A percentile compares a stretch with the other conserved stretches of the same genome.
Evolutionary conservation across 2,329 filamentous ascomycete species (phyloP).

Genomic region (Fusarium sp.): DNA sequence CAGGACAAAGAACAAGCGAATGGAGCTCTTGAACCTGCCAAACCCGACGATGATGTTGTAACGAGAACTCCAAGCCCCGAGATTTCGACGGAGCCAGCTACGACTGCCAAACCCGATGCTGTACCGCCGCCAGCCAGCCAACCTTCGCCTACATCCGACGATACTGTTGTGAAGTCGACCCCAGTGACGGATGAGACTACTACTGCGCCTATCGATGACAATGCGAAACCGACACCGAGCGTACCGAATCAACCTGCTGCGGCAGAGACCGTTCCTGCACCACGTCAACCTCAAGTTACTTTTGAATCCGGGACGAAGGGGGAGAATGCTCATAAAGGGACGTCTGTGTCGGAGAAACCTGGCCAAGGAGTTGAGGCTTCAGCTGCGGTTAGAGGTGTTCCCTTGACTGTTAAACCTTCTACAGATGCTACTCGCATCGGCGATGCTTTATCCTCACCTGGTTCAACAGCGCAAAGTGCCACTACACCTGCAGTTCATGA

Average conservation of each 20-base stretch:
- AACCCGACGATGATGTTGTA: constrained; percentile 25
- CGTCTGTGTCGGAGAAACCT: constrained; percentile 13
- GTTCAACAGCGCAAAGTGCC: constrained; percentile 80
- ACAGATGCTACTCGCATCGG: constrained; percentile 55
- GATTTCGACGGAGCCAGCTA: constrained; percentile 25
- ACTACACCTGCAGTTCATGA: constrained; percentile 79
- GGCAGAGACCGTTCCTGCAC: constrained; percentile 9
- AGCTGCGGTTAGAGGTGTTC: constrained; percentile 7
- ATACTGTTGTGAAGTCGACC: constrained; percentile 33
- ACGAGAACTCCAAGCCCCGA: constrained; percentile 31
- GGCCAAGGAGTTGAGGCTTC: constrained; percentile 14
- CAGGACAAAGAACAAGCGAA: constrained; percentile 33
- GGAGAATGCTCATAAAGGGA: constrained; percentile 17
- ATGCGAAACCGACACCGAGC: constrained; percentile 8
- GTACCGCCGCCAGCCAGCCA: constrained; percentile 3
- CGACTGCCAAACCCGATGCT: constrained; percentile 1
- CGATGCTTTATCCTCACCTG: constrained; percentile 68
- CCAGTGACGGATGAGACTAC: constrained; percentile 15
- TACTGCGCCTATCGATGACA: constrained; percentile 16
- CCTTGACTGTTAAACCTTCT: constrained; percentile 54
- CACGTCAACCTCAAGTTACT: constrained; percentile 50
- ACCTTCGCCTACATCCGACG: constrained; percentile 7
- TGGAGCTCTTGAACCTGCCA: constrained; percentile 20
- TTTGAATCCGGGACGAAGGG: constrained; percentile 54
- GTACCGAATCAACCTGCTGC: neutral